Base-by-base conservation (phyloP, 2,329 filamentous ascomycete species). In the Aureobasidium sp. region DNA sequence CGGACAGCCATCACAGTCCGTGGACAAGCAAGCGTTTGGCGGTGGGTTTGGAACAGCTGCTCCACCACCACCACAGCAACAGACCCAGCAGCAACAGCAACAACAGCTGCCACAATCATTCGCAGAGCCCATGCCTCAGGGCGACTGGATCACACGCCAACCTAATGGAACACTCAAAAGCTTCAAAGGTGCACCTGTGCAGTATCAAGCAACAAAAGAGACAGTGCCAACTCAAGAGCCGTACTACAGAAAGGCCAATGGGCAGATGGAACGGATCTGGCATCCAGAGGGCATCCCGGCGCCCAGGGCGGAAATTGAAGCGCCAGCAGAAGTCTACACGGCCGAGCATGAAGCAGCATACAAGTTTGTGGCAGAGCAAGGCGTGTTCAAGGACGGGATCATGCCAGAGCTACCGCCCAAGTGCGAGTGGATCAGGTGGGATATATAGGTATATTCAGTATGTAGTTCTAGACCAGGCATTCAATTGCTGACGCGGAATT, bases 371-470 rank as follows among this genome's bases (percentile, higher is more conserved):
- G 77, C 81, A 49, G 79, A 84, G 65, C 83, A 83, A 22, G 90
- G 90, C 0, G 74, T 72, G 36, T 96, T 96, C 72, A 80, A 82
- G 45, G 84, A 85, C 39, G 87, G 87, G 0, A 69, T 86, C 7
- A 88, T 96, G 77, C 92, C 92, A 0, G 81, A 88, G 67, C 76
- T 91, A 49, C 90, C 92, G 22, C 92, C 92, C 0, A 87, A 86
- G 74, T 80, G 85, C 64, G 90, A 93, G 70, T 93, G 86, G 79
- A 64, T 72, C 86, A 74, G 77, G 31, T 93, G 88, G 83, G 84
- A 90, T 70, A 86, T 93, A 68, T 92, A 73, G 77, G 53, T n/a
- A 5, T 9, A 20, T 52, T 34, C 9, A 39, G 20, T 20, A 31
- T 36, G 41, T 57, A 57, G n/a, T 57, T 17, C 25, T 25, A 56